phyloP scores from a whole-genome alignment of 495 filamentous ascomycete genomes.

The Penicillium macrosclerotiorum region DNA sequence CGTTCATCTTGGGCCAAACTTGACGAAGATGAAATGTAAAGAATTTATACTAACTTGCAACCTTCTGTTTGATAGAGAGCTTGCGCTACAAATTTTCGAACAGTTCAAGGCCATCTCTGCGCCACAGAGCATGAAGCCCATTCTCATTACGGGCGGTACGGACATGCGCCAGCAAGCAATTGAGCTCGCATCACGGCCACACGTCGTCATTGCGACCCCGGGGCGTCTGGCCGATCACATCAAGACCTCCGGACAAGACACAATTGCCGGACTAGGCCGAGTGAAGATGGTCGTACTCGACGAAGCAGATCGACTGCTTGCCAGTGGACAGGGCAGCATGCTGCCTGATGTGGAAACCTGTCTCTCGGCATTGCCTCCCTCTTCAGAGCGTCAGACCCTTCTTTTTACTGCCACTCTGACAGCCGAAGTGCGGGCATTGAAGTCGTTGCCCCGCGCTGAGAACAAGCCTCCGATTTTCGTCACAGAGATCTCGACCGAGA shows the following conservation, averaged over 20 bases:
- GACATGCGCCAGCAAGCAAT: slow-evolving; percentile 93
- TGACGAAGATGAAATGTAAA: not conserved
- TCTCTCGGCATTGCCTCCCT: slow-evolving; percentile 71
- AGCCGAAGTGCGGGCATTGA: slow-evolving; percentile 82
- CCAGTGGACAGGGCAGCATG: slow-evolving; percentile 76
- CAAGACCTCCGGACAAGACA: slow-evolving; percentile 83
- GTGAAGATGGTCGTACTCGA: slow-evolving; percentile 88
- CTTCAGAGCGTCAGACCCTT: slow-evolving; percentile 73
- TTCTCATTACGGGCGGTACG: slow-evolving; percentile 84
- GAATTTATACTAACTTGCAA: not conserved
- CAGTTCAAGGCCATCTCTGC: slow-evolving; percentile 90
- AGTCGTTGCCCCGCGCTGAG: slow-evolving; percentile 64
- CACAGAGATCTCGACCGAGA: slow-evolving; percentile 80
- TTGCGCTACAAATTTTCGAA: slow-evolving; percentile 93
- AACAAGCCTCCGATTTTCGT: slow-evolving; percentile 76
- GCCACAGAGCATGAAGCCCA: slow-evolving; percentile 77
- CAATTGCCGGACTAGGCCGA: slow-evolving; percentile 71
- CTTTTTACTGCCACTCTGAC: slow-evolving; percentile 98
- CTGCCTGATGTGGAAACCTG: slow-evolving; percentile 90
- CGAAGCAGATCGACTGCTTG: slow-evolving; percentile 90
- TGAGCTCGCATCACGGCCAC: slow-evolving; percentile 73
- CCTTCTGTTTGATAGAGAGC: slow-evolving; percentile 57
- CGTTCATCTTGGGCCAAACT: slow-evolving; percentile 4
- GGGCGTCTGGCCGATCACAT: slow-evolving; percentile 95
- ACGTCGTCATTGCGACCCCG: slow-evolving; percentile 92